Conservation (phyloP, 441 rosid genomes). For the Erodium texanum region DNA sequence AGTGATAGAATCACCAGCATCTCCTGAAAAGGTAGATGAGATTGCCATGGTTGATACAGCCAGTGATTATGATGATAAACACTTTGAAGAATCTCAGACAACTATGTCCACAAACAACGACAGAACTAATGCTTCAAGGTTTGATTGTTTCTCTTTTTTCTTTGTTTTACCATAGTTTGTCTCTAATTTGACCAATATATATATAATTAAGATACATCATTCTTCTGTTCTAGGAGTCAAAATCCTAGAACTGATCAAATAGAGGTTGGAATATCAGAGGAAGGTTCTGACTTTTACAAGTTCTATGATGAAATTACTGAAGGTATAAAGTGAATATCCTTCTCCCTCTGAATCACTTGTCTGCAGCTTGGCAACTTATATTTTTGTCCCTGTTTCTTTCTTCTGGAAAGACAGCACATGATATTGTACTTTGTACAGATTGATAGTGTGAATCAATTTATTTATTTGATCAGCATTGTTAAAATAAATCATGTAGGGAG, state of each 20-base stretch:
- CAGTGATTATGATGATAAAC: slow-evolving; percentile 25
- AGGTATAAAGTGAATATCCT: slow-evolving; percentile 37
- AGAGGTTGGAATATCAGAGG: slow-evolving; percentile 23
- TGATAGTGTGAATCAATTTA: slow-evolving; percentile 12
- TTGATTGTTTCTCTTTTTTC: slow-evolving; percentile 12
- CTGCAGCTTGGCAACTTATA: slow-evolving; percentile 12
- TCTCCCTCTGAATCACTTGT: slow-evolving; percentile 15
- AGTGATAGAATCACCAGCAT: slow-evolving; percentile 20
- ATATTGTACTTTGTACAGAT: slow-evolving; percentile 12
- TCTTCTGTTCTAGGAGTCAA: slow-evolving; percentile 18
- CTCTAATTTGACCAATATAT: neutral
- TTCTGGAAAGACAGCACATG: slow-evolving; percentile 9
- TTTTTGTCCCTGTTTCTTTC: neutral
- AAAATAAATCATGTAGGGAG: slow-evolving; percentile 32
- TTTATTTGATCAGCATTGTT: slow-evolving; percentile 13
- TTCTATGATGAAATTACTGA: slow-evolving; percentile 36
- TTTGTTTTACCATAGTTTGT: slow-evolving; percentile 8
- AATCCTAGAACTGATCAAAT: slow-evolving; percentile 29
- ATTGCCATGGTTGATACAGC: slow-evolving; percentile 21
- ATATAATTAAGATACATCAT: slow-evolving; percentile 4
- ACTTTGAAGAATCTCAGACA: slow-evolving; percentile 28
- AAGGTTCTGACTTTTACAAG: slow-evolving; percentile 19
- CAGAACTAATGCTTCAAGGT: slow-evolving; percentile 31
- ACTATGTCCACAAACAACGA: slow-evolving; percentile 20
- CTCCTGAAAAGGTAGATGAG: slow-evolving; percentile 19